phyloP scores from a whole-genome alignment of 2,329 filamentous ascomycete genomes.

The Venturia oleaginea region DNA sequence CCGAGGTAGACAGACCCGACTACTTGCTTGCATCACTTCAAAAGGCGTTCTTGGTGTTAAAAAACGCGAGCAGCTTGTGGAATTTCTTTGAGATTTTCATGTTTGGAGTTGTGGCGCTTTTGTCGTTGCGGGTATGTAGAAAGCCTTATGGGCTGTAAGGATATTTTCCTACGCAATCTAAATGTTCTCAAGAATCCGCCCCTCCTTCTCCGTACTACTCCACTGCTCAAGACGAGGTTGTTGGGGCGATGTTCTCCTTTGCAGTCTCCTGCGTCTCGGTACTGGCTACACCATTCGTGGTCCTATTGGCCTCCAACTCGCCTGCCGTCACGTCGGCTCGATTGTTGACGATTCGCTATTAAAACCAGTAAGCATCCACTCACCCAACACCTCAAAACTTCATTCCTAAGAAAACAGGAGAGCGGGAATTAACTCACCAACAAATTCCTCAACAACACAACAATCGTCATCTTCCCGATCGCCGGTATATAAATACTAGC shows the following conservation, averaged over 20 bases:
- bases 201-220: neutral
- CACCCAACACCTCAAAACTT: neutral
- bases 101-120: neutral
- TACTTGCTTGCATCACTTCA: neutral
- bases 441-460: constrained; percentile 79
- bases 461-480: constrained; percentile 95
- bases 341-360: constrained; percentile 2
- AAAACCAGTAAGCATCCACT: neutral
- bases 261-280: neutral
- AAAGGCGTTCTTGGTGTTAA: neutral
- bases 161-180: neutral
- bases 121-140: neutral
- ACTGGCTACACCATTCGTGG: neutral
- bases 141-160: neutral
- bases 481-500: constrained; percentile 95
- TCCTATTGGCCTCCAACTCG: neutral
- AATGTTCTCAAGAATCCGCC: neutral
- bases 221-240: neutral
- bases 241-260: neutral
- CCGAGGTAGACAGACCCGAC: neutral
- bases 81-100: neutral
- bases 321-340: neutral
- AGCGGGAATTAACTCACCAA: constrained; percentile 44
- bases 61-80: neutral
- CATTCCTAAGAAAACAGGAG: neutral